These are phyloP conservation scores for Herpetomonas samuelpessoai DNA, from an alignment of 208 protist species.

Conservation along the genomic window DNA sequence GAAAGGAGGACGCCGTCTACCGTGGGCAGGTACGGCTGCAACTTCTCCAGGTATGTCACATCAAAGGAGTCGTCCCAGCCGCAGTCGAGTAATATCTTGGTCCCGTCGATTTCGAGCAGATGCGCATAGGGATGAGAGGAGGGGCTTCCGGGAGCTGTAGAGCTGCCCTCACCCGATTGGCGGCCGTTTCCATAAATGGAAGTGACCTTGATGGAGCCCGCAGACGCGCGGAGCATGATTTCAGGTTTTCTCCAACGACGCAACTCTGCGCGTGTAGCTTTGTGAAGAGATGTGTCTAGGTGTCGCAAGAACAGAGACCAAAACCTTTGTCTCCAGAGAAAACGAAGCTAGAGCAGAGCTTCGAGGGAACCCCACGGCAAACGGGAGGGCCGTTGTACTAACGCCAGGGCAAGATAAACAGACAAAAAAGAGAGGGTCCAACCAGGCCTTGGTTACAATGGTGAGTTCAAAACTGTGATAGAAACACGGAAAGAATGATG, in stretches of 20 bases:
- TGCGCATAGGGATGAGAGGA: constrained; percentile 53
- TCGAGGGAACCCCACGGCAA: too few species aligned
- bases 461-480: too few species aligned
- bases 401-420: too few species aligned
- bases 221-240: constrained; percentile 44
- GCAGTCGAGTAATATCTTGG: constrained; percentile 83
- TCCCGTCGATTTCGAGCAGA: constrained; percentile 81
- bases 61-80: constrained; percentile 78
- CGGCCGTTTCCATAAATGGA: constrained; percentile 27
- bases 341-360: too few species aligned
- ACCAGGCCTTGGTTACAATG: too few species aligned
- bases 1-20: constrained; percentile 82
- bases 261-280: neutral
- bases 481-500: neutral
- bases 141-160: constrained; percentile 20
- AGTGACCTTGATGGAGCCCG: constrained; percentile 30
- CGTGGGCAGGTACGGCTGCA: constrained; percentile 41
- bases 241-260: neutral
- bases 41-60: constrained; percentile 37
- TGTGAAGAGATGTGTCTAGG: neutral
- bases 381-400: too few species aligned
- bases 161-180: neutral
- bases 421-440: too few species aligned
- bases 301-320: too few species aligned
- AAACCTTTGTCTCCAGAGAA: too few species aligned